These are phyloP conservation scores for Leersia perrieri DNA, from an alignment of 176 grass and related monocot genomes.

Conservation along the genomic window DNA sequence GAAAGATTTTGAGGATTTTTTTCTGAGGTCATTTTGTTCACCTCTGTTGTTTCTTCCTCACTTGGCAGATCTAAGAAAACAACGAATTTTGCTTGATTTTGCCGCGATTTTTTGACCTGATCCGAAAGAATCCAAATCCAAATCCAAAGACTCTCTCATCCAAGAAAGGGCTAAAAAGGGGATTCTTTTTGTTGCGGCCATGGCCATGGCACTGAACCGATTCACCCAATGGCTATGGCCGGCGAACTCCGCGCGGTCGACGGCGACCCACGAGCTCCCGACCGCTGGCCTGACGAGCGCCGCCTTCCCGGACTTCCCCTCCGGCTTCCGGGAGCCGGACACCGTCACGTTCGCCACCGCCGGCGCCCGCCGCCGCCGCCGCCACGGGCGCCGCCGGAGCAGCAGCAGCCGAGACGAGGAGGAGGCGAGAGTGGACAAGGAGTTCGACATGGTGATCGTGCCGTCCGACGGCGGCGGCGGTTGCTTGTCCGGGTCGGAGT, in stretches of 20 bases:
- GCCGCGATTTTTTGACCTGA: conserved; percentile 34
- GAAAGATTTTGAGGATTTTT: not conserved
- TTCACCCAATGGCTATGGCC: conserved; percentile 61
- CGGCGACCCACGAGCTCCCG: conserved; percentile 27
- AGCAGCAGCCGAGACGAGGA: conserved; percentile 1
- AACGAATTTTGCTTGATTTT: conserved; percentile 27
- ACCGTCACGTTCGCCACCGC: conserved; percentile 31
- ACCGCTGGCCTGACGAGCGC: conserved; percentile 7
- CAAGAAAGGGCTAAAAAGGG: not conserved
- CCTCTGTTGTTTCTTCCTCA: not conserved
- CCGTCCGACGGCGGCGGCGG: conserved; percentile 69
- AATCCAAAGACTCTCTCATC: not conserved
- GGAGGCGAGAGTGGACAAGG: conserved; percentile 55
- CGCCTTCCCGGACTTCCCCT: conserved; percentile 53
- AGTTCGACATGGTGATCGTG: conserved; percentile 80
- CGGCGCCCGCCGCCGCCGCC: not conserved
- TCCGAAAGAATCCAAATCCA: not conserved
- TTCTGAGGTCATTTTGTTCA: conserved; percentile 1
- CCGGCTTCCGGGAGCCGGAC: conserved; percentile 51
- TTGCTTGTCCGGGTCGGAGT: conserved; percentile 69
- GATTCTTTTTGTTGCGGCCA: not conserved
- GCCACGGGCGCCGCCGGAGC: conserved; percentile 39
- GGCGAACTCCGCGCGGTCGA: conserved; percentile 12
- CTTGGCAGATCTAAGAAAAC: conserved; percentile 41
- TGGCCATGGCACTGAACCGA: conserved; percentile 42